Evolutionary conservation across 108 stramenopile species (phyloP).

Genomic region (Tribonema minus): DNA sequence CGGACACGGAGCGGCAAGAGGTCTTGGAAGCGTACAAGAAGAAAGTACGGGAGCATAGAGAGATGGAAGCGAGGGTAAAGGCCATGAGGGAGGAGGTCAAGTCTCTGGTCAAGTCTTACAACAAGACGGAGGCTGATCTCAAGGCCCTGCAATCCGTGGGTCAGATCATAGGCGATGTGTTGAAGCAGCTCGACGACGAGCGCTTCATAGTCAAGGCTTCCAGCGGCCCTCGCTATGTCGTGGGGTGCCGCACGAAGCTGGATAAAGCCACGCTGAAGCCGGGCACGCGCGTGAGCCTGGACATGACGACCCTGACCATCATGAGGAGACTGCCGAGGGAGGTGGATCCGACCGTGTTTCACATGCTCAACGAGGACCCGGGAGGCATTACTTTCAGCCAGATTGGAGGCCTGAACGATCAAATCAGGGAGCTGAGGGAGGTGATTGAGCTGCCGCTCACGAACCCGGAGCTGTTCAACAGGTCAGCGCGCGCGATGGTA

Average conservation of each 20-base stretch:
- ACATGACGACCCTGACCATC: conserved; percentile 99
- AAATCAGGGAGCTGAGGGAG: conserved; percentile 94
- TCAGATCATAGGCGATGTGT: conserved; percentile 94
- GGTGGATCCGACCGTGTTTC: conserved; percentile 97
- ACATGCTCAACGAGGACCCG: conserved; percentile 92
- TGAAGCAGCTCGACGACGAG: conserved; percentile 88
- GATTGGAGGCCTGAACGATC: conserved; percentile 93
- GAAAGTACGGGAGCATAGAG: conserved; percentile 37
- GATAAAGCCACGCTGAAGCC: conserved; percentile 84
- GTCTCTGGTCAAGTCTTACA: conserved; percentile 76
- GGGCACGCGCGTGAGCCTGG: conserved; percentile 90
- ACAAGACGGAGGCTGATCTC: conserved; percentile 94
- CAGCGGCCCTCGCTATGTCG: conserved; percentile 92
- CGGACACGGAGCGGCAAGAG: no score
- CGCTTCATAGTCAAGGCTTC: conserved; percentile 96
- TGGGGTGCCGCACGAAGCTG: conserved; percentile 83
- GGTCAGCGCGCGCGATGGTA: no score
- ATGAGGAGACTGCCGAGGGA: conserved; percentile 95
- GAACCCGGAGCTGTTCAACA: conserved; percentile 94
- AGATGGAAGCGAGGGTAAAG: conserved; percentile 40
- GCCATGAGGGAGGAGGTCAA: conserved; percentile 60
- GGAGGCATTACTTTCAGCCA: conserved; percentile 81
- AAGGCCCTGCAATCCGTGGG: conserved; percentile 77
- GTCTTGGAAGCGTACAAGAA: no score
- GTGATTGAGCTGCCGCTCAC: conserved; percentile 95